Percentiles rank a stretch among this genome's conserved stretches.
Conservation (phyloP, 306 rosid species). For the Trichosanthes cucumerina region DNA sequence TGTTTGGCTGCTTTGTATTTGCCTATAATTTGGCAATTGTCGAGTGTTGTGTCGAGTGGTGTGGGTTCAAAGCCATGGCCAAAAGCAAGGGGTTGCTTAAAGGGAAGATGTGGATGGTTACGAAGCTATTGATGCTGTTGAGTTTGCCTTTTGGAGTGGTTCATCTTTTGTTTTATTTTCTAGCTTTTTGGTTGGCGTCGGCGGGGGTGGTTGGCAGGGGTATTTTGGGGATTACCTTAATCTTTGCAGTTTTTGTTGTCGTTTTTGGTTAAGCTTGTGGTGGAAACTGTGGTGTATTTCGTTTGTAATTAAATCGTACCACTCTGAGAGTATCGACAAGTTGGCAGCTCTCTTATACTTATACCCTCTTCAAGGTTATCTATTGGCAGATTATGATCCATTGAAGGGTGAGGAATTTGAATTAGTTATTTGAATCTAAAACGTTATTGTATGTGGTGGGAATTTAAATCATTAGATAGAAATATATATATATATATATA, state of each 20-base stretch:
- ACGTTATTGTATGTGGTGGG: too few relatives aligned
- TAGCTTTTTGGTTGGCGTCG: conserved; percentile 17
- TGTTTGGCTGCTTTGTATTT: conserved; percentile 34
- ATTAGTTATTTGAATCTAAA: too few relatives aligned
- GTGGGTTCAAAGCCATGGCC: conserved; percentile 52
- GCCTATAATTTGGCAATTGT: conserved; percentile 47
- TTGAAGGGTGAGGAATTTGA: too few relatives aligned
- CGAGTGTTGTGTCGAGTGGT: conserved; percentile 50
- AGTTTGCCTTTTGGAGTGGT: not conserved
- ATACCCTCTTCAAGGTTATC: conserved; percentile 26
- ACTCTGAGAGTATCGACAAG: conserved; percentile 61
- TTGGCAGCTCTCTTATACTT: conserved; percentile 53
- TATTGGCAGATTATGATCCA: too few relatives aligned
- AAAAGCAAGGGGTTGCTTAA: conserved; percentile 41
- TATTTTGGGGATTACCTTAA: conserved; percentile 23
- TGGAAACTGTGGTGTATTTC: conserved; percentile 57
- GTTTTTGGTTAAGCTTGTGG: conserved; percentile 34
- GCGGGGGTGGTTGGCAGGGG: conserved; percentile 26
- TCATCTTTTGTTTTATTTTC: not conserved
- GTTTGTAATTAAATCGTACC: conserved; percentile 78
- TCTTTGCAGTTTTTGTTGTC: conserved; percentile 22
- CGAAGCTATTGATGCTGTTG: conserved; percentile 5
- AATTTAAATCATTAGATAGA: too few relatives aligned
- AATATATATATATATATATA: too few relatives aligned
- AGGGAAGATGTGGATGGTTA: conserved; percentile 41